These are phyloP conservation scores for Sarocladiaceae sp. DNA, from an alignment of 2,329 filamentous ascomycete species.

Conservation along the genomic window DNA sequence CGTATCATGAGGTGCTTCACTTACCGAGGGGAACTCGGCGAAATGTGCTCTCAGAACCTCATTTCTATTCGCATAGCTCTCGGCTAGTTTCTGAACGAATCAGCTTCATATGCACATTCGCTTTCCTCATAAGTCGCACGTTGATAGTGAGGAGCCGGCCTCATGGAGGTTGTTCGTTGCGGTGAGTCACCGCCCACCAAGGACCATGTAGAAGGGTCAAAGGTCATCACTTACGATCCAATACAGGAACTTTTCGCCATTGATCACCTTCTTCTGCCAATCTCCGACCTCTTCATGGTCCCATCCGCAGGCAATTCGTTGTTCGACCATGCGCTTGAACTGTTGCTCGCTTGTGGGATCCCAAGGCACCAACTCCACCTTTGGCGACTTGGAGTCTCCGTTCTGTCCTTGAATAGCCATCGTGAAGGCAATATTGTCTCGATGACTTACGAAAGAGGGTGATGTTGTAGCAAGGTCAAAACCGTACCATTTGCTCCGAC, in stretches of 20 bases:
- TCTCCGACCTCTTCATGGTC: slow-evolving; percentile 28
- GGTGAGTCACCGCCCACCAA: too few species aligned
- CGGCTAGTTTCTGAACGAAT: slow-evolving; percentile 16
- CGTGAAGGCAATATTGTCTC: too few species aligned
- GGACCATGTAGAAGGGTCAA: too few species aligned
- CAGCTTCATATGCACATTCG: not conserved
- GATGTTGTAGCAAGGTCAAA: too few species aligned
- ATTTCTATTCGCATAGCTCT: slow-evolving; percentile 23
- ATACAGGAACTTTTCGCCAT: slow-evolving; percentile 32
- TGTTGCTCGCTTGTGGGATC: slow-evolving; percentile 36
- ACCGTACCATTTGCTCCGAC: too few species aligned
- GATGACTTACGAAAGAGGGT: too few species aligned
- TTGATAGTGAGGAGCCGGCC: too few species aligned
- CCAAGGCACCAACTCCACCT: slow-evolving; percentile 38
- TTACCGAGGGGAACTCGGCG: slow-evolving; percentile 25
- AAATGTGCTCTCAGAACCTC: slow-evolving; percentile 25
- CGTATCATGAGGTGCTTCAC: not conserved
- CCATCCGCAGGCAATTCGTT: slow-evolving; percentile 44
- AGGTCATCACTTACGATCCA: slow-evolving; percentile 36
- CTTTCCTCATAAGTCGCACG: too few species aligned
- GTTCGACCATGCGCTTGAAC: slow-evolving; percentile 33
- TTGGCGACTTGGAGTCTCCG: slow-evolving; percentile 5
- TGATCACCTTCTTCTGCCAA: slow-evolving; percentile 28
- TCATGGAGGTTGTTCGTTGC: too few species aligned
- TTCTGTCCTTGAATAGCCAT: not conserved